Conservation (phyloP, 139 green algal species). For the Closterium sp. region DNA sequence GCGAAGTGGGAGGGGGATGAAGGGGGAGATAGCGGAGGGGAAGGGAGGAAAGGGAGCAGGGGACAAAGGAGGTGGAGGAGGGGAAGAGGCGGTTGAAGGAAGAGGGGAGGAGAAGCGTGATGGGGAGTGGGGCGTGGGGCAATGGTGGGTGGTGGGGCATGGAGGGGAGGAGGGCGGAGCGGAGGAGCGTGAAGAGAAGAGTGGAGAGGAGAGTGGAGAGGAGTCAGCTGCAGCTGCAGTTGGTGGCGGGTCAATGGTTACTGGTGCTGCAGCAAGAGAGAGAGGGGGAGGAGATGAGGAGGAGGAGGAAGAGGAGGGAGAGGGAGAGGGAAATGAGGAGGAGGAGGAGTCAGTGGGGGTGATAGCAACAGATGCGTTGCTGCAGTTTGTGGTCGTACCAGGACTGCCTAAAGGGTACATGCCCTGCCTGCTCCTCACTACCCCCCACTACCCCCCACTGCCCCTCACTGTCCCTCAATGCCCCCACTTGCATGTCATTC, state of each 20-base stretch:
- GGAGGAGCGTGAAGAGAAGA: not conserved
- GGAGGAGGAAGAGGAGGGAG: too few relatives aligned
- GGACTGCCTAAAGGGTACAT: conserved; percentile 39
- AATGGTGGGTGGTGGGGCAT: not conserved
- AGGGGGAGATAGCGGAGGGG: not conserved
- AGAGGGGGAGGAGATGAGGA: too few relatives aligned
- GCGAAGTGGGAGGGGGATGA: not conserved
- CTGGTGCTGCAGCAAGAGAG: not conserved
- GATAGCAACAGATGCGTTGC: not conserved
- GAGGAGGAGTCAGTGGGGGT: not conserved
- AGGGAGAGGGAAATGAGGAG: not conserved
- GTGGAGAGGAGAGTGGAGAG: not conserved
- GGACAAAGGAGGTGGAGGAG: not conserved
- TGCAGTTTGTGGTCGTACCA: conserved; percentile 30
- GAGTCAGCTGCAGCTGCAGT: not conserved
- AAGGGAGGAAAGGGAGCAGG: not conserved
- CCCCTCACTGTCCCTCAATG: too few relatives aligned
- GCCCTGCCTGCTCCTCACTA: too few relatives aligned
- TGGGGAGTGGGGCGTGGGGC: not conserved
- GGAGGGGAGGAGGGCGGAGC: not conserved
- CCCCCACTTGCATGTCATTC: not conserved
- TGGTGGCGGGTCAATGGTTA: too few relatives aligned
- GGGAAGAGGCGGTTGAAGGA: not conserved
- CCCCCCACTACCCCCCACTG: too few relatives aligned
- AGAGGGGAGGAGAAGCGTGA: not conserved